Base-by-base conservation (phyloP, 2,329 filamentous ascomycete genomes). In the Diaporthe citriasiana region DNA sequence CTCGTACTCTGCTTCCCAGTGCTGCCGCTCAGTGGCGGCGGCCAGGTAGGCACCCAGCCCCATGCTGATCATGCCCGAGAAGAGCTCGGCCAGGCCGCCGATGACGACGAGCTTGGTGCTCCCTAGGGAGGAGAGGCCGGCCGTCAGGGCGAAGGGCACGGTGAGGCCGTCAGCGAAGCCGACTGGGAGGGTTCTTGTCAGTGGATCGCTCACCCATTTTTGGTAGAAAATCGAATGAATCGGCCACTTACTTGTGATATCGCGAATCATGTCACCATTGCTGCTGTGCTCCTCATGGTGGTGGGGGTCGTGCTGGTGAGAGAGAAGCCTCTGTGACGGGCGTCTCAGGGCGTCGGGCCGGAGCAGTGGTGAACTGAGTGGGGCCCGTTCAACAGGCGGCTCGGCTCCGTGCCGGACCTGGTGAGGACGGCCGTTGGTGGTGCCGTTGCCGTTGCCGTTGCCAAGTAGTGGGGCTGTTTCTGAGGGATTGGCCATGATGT, bases 141-240 rank as follows among this genome's bases (percentile, higher is more conserved):
- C 93, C 0, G 93, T 95, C 50, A 95, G 85, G 22, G 93, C 93
- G 78, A 95, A 95, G 0, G 93, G 93, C 0, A 95, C 93, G 0
- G 93, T 95, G 77, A 95, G 87, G 22, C 93, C 93, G 79, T 95
- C 93, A 0, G 93, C 92, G 78, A 95, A 91, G 70, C 93, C 93
- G 77, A 95, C 63, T 68, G 47, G 3, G 8, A 4, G 27, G 9
- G 3, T 12, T 10, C 40, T 10, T 38, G 45, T 51, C 0, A 66
- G 45, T 25, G 8, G 15, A 5, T 38, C 17, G 22, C 25, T 66
- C 60, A 25, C 15, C n/a, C 12, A 27, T 7, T 50, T 10, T 12
- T 59, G 40, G 10, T 8, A 9, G 4, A 9, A 35, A 12, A 27
- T 10, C 3, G 5, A 7, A 19, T 8, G 7, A 27, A 8, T 8